Evolutionary conservation across 2,329 filamentous ascomycete genomes (phyloP).

Genomic region (Geosmithia flava): DNA sequence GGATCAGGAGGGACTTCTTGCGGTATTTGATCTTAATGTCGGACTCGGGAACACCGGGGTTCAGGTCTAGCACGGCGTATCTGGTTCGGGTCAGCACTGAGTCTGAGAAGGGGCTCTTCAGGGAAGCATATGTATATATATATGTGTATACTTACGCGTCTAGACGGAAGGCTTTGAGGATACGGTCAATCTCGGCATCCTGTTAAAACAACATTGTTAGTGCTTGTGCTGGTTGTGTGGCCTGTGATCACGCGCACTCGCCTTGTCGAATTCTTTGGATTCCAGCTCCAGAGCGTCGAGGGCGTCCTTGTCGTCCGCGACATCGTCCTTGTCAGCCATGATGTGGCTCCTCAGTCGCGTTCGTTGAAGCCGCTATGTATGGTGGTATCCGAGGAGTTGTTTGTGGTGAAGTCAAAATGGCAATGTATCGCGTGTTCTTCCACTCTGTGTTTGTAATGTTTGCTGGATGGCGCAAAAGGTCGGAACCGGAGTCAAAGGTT

Average conservation of each 20-base stretch:
- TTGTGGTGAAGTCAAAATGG: too few relatives aligned
- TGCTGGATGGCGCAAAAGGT: too few relatives aligned
- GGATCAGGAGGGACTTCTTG: conserved; percentile 96
- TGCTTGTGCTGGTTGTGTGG: not conserved
- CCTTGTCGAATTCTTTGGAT: conserved; percentile 85
- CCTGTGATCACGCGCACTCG: conserved; percentile 18
- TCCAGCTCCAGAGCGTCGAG: conserved; percentile 74
- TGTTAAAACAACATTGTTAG: conserved; percentile 20
- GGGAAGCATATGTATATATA: not conserved
- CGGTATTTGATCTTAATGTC: conserved; percentile 94
- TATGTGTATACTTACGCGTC: conserved; percentile 32
- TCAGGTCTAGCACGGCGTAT: conserved; percentile 90
- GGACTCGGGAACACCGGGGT: conserved; percentile 86
- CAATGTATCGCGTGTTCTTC: not conserved
- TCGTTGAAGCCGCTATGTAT: too few relatives aligned
- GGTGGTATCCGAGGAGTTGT: too few relatives aligned
- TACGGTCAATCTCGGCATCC: conserved; percentile 94
- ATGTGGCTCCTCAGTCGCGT: not conserved
- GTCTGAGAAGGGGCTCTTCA: not conserved
- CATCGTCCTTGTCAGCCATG: conserved; percentile 22
- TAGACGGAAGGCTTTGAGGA: conserved; percentile 76
- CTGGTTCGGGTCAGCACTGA: conserved; percentile 22
- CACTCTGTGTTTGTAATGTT: too few relatives aligned
- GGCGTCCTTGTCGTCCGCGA: conserved; percentile 54
- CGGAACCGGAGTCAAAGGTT: too few relatives aligned